phyloP scores from a whole-genome alignment of 345 rosid genomes.

The Gossypium ekmanianum region DNA sequence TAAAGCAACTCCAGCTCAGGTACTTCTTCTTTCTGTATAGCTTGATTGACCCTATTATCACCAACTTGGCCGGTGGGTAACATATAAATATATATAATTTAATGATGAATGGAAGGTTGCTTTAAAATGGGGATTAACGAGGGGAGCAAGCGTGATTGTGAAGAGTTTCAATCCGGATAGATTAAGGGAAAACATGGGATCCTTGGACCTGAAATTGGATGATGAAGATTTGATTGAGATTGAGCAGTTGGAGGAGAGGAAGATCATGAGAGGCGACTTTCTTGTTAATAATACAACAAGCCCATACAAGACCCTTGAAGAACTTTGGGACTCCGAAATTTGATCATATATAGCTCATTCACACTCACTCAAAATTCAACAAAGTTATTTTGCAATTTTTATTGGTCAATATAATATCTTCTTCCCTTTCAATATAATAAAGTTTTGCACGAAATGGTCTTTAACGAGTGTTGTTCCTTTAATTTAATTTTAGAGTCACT shows the following conservation, averaged over 20 bases:
- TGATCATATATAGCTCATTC: slow-evolving; percentile 20
- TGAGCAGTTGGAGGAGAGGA: slow-evolving; percentile 56
- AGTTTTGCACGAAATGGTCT: too few species aligned
- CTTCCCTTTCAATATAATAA: too few species aligned
- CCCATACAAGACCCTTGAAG: slow-evolving; percentile 60
- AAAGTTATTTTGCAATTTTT: neutral
- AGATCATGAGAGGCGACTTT: slow-evolving; percentile 79
- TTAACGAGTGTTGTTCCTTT: too few species aligned
- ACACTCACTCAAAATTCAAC: neutral
- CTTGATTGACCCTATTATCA: too few species aligned
- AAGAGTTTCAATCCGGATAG: slow-evolving; percentile 72
- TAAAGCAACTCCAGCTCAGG: slow-evolving; percentile 72
- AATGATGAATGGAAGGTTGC: slow-evolving; percentile 48
- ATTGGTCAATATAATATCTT: neutral
- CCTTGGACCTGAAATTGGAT: slow-evolving; percentile 48
- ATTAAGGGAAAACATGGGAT: slow-evolving; percentile 60
- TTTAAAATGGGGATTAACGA: slow-evolving; percentile 76
- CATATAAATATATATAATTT: too few species aligned
- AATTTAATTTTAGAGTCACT: too few species aligned
- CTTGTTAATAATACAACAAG: slow-evolving; percentile 66
- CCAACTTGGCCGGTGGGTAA: too few species aligned
- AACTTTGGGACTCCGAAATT: slow-evolving; percentile 81
- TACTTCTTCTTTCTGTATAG: neutral
- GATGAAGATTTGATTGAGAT: slow-evolving; percentile 49
- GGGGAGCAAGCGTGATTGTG: slow-evolving; percentile 70